Percentiles rank a stretch among this genome's conserved stretches.
phyloP scores from a whole-genome alignment of 139 green algal genomes.

The Raphidocelis subcapitata region DNA sequence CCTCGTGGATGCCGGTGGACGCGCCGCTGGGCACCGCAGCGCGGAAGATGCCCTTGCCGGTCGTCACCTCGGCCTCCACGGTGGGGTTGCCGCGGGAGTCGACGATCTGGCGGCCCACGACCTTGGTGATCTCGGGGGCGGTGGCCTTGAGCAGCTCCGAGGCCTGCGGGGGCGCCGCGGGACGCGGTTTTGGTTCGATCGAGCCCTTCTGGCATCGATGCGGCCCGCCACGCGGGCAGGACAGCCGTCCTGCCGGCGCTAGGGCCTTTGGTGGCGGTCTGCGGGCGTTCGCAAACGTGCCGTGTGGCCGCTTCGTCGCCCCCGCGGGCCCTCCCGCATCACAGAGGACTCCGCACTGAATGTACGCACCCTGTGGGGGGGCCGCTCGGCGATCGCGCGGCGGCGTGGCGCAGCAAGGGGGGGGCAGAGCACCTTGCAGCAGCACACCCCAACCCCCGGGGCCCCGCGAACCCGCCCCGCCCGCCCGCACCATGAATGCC shows the following conservation, averaged over 20 bases:
- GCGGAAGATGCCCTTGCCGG: constrained; percentile 88
- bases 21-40: constrained; percentile 92
- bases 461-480: neutral
- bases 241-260: neutral
- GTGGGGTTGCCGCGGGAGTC: constrained; percentile 98
- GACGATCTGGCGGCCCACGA: constrained; percentile 93
- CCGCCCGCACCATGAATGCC: constrained; percentile 90
- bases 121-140: constrained; percentile 78
- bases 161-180: constrained; percentile 37
- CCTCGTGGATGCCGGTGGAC: constrained; percentile 96
- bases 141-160: constrained; percentile 59
- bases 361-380: neutral
- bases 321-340: no score
- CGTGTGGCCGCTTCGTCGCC: neutral
- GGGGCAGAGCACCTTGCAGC: neutral
- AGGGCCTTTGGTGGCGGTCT: neutral
- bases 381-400: neutral
- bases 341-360: no score
- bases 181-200: neutral
- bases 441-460: neutral
- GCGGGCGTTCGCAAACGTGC: neutral
- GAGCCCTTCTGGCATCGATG: neutral
- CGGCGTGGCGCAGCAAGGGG: neutral
- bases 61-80: constrained; percentile 79
- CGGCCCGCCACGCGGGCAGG: neutral